phyloP scores from a whole-genome alignment of 495 filamentous ascomycete species.

The Tuber borchii region DNA sequence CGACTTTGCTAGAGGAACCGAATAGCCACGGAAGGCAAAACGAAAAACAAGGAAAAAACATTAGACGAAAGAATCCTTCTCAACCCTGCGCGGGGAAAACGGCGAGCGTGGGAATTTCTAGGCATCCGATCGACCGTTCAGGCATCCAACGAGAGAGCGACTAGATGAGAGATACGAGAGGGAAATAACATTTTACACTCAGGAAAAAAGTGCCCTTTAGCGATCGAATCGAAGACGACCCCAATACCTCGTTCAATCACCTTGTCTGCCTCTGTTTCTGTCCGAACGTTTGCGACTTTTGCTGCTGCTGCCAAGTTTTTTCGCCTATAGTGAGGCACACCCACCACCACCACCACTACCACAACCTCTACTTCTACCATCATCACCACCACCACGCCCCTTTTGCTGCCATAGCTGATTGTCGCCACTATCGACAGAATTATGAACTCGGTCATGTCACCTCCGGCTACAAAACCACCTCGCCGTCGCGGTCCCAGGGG shows the following conservation, averaged over 20 bases:
- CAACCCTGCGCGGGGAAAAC: neutral
- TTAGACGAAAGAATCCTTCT: neutral
- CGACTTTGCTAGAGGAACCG: neutral
- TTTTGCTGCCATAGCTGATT: neutral
- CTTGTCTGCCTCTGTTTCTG: neutral
- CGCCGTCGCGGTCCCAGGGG: neutral
- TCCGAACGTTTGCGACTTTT: neutral
- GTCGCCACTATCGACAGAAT: neutral
- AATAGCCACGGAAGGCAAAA: neutral
- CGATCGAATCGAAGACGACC: neutral
- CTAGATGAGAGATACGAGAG: neutral
- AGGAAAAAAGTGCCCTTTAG: neutral
- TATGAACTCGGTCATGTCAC: slow-evolving; percentile 6
- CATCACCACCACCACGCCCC: neutral
- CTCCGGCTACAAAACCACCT: neutral
- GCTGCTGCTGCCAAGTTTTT: neutral
- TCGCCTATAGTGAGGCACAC: neutral
- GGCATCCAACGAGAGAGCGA: neutral
- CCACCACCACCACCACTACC: neutral
- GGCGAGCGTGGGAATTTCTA: neutral
- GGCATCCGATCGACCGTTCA: neutral
- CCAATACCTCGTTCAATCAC: neutral
- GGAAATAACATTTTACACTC: slow-evolving; percentile 1
- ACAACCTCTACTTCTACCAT: neutral
- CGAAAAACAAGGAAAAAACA: neutral